Conservation (phyloP, 2,329 filamentous ascomycete genomes). For the Arthrobotrys musiformis region DNA sequence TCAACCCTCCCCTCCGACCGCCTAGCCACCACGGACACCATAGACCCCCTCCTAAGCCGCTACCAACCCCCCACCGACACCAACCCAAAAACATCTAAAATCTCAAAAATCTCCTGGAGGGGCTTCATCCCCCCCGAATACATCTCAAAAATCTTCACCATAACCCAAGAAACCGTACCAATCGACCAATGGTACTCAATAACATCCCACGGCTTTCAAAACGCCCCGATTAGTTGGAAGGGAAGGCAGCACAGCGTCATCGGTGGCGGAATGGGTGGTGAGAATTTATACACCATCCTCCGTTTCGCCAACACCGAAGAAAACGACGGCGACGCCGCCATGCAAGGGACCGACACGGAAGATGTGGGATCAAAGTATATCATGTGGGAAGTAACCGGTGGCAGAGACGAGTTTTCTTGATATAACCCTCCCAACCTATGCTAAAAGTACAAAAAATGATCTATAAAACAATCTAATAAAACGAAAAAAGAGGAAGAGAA, state of each 20-base stretch:
- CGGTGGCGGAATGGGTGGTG: constrained; percentile 54
- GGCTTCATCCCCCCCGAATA: constrained; percentile 58
- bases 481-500: not conserved
- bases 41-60: constrained; percentile 74
- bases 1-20: constrained; percentile 73
- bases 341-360: constrained; percentile 1
- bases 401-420: constrained; percentile 58
- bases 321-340: constrained; percentile 4
- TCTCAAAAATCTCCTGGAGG: constrained; percentile 57
- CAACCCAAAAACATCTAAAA: not conserved
- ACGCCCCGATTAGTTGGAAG: constrained; percentile 58
- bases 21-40: constrained; percentile 68
- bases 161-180: constrained; percentile 10
- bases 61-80: constrained; percentile 27
- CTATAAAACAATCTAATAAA: not conserved
- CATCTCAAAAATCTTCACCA: constrained; percentile 51
- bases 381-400: constrained; percentile 58
- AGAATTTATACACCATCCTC: constrained; percentile 58
- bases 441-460: not conserved
- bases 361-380: constrained; percentile 31
- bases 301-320: constrained; percentile 30
- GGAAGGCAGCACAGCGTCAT: constrained; percentile 56
- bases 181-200: constrained; percentile 56
- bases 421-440: no score
- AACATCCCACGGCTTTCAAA: constrained; percentile 58